Percentiles rank a stretch among this genome's conserved stretches.
Conservation (phyloP, 2,329 filamentous ascomycete species). For the Xylariales sp. region DNA sequence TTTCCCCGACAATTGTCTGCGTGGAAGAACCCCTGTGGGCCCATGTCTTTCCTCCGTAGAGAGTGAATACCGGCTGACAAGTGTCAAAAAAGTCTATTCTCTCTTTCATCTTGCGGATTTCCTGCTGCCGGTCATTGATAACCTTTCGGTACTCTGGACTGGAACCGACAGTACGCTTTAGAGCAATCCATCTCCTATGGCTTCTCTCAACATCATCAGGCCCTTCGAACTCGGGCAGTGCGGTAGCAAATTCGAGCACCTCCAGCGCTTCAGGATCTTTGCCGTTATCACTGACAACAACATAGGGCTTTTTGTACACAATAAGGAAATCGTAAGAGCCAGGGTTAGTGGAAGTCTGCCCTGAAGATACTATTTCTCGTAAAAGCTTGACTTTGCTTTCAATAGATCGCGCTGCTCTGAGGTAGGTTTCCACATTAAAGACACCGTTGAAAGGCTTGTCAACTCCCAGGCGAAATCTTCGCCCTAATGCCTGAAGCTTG, state of each 20-base stretch:
- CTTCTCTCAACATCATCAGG: not conserved
- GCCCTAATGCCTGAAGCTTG: constrained; percentile 20
- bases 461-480: not conserved
- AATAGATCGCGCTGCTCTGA: not conserved
- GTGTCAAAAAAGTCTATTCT: not conserved
- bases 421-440: constrained; percentile 21
- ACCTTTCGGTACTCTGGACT: not conserved
- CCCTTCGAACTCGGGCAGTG: not conserved
- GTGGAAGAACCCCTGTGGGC: too few relatives aligned
- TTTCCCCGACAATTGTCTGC: not conserved
- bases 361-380: not conserved
- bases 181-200: constrained; percentile 14
- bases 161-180: not conserved
- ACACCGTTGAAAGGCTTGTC: constrained; percentile 13
- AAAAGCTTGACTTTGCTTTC: constrained; percentile 25
- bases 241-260: constrained; percentile 19
- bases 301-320: not conserved
- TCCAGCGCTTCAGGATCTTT: not conserved
- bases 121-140: not conserved
- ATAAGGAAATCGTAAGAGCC: constrained; percentile 18
- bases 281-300: not conserved
- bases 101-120: constrained; percentile 2
- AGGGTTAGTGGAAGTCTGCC: not conserved
- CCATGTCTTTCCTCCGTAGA: not conserved
- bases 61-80: not conserved